These are phyloP conservation scores for Penicillium hordei DNA, from an alignment of 2,329 filamentous ascomycete genomes.

Conservation along the genomic window DNA sequence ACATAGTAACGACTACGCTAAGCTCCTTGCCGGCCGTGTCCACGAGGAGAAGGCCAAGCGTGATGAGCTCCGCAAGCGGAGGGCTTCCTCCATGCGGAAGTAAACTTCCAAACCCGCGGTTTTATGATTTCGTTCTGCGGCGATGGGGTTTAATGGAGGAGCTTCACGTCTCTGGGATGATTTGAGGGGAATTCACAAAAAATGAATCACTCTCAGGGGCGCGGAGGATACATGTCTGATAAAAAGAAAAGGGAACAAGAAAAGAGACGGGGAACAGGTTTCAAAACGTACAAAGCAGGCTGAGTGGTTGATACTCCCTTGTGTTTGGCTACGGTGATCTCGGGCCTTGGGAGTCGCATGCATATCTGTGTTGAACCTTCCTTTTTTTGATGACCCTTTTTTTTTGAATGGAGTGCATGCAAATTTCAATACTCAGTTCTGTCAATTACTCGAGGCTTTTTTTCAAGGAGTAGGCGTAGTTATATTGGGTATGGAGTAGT, in stretches of 20 bases:
- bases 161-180: conserved; percentile 38
- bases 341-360: conserved; percentile 19
- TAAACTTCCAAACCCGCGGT: conserved; percentile 51
- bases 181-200: conserved; percentile 23
- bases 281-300: conserved; percentile 20
- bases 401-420: conserved; percentile 31
- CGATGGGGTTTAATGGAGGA: conserved; percentile 36
- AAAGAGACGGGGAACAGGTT: conserved; percentile 20
- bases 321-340: conserved; percentile 20
- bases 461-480: not conserved
- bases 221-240: conserved; percentile 28
- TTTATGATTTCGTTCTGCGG: conserved; percentile 34
- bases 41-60: conserved; percentile 92
- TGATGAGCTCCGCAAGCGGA: conserved; percentile 92
- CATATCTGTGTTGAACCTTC: conserved; percentile 28
- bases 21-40: conserved; percentile 95
- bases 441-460: conserved; percentile 7
- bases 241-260: conserved; percentile 23
- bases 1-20: conserved; percentile 87
- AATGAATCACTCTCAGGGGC: conserved; percentile 24
- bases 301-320: conserved; percentile 24
- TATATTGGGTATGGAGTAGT: not conserved
- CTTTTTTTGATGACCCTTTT: conserved; percentile 29
- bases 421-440: conserved; percentile 26
- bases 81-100: conserved; percentile 92